A percentile compares a stretch with the other conserved stretches of the same genome.
These are phyloP conservation scores for Urtica urens DNA, from an alignment of 306 rosid species.

Conservation along the genomic window DNA sequence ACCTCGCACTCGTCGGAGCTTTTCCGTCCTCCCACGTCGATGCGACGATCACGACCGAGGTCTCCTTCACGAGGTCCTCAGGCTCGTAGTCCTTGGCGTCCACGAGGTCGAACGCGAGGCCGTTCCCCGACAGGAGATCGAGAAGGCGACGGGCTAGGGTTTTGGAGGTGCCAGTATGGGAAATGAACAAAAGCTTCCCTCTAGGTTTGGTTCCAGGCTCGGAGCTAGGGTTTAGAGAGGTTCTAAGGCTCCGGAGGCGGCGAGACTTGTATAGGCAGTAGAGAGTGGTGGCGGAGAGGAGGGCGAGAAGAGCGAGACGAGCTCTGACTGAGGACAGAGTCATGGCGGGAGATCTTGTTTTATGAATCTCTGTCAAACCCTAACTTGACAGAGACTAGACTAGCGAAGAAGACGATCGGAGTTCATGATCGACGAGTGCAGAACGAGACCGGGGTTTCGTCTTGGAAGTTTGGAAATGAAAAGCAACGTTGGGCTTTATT, in stretches of 20 bases:
- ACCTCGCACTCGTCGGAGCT: slow-evolving; percentile 42
- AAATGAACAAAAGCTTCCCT: slow-evolving; percentile 54
- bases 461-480: background rate
- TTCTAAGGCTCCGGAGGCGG: slow-evolving; percentile 49
- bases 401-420: slow-evolving; percentile 6
- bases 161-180: slow-evolving; percentile 71
- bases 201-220: slow-evolving; percentile 6
- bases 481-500: too few relatives aligned
- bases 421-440: background rate
- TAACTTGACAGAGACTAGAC: background rate
- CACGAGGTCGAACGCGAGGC: slow-evolving; percentile 44
- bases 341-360: slow-evolving; percentile 34
- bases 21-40: slow-evolving; percentile 90
- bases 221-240: slow-evolving; percentile 23
- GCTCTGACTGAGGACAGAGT: slow-evolving; percentile 37
- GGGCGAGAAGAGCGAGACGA: slow-evolving; percentile 73
- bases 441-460: background rate
- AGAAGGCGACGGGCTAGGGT: slow-evolving; percentile 69
- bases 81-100: slow-evolving; percentile 65
- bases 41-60: slow-evolving; percentile 46
- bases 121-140: slow-evolving; percentile 33
- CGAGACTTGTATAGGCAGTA: slow-evolving; percentile 74
- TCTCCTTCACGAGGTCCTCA: slow-evolving; percentile 71
- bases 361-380: too few relatives aligned
- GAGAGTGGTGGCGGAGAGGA: slow-evolving; percentile 74